A percentile compares a stretch with the other conserved stretches of the same genome.
Conservation (phyloP, 106 monocot genomes). For the Alisma plantagoaquatica region DNA sequence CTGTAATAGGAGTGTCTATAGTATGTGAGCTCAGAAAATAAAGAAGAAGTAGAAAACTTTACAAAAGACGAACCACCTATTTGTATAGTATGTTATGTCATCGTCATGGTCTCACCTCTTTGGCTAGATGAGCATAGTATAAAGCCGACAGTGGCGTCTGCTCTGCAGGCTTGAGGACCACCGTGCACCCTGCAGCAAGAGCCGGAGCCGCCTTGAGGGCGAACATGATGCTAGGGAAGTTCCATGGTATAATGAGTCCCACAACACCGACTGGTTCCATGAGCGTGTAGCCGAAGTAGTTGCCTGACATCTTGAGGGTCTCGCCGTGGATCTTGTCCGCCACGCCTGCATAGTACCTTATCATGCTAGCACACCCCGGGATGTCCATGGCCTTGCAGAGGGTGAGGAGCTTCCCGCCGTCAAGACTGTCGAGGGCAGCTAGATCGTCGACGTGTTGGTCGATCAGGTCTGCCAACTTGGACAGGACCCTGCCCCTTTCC, state of each 20-base stretch:
- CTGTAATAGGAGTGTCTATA: no score
- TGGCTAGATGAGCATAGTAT: constrained; percentile 20
- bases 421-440: constrained; percentile 15
- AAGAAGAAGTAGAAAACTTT: no score
- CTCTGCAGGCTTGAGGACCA: constrained; percentile 28
- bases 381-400: neutral
- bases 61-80: no score
- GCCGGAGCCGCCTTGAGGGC: constrained; percentile 23
- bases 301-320: constrained; percentile 6
- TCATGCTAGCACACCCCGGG: neutral
- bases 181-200: constrained; percentile 17
- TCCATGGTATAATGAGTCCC: constrained; percentile 28
- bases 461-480: constrained; percentile 22
- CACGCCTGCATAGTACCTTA: constrained; percentile 21
- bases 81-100: no score
- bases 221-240: constrained; percentile 17
- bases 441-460: constrained; percentile 24
- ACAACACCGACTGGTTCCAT: constrained; percentile 26
- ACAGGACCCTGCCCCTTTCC: constrained; percentile 21
- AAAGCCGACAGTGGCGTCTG: constrained; percentile 24
- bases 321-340: constrained; percentile 21
- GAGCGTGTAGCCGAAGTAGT: constrained; percentile 8
- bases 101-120: no score
- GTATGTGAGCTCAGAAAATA: no score
- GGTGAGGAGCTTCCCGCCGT: constrained; percentile 17